Base-by-base conservation (phyloP, 1,139 yeast genomes). In the Zhuliangozyma parablackwelliae region DNA sequence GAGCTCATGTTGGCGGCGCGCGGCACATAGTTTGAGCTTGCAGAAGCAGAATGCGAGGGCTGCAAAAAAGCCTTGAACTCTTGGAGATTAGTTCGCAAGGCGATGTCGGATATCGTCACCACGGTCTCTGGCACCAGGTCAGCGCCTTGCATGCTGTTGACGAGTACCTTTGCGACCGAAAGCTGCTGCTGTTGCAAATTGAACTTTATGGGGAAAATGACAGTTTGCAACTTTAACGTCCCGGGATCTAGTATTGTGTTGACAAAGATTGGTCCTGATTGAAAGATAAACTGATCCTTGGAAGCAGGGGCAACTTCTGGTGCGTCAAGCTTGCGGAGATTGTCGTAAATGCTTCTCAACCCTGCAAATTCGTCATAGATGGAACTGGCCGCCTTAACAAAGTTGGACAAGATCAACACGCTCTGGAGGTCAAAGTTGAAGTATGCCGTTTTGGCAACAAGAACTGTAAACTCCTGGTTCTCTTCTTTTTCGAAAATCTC, bases 401-500 rank as follows among this genome's bases (percentile, higher is more conserved):
- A 52, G 34, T 50, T 50, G 4, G 43, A 31, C 26, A 55, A 41
- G 11, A 45, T 48, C 32, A 46, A 40, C 26, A 50, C 46, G 30
- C 46, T 49, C 11, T 44, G 36, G 2, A 50, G 32, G 36, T 71
- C 68, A 8, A 78, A 39, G n/a, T 51, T 42, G 2, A 75, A 11
- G 3, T 36, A 31, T 0, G 72, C 66, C 0, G 59, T 53, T 42
- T 78, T 78, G 0, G 80, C 67, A 27, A 75, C 55, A 23, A 78
- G 56, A 0, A 71, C 32, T 0, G 80, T 75, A 12, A 66, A 51
- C 35, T 72, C 75, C 6, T 51, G 40, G 13, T 54, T 51, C n/a
- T 55, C 60, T 1, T 37, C 29, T 28, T 59, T 59, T 20, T 54
- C 48, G 35, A 67, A 65, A n/a, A 69, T 44, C 47, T 80, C 84